Conservation (phyloP, 495 filamentous ascomycete genomes). For the Podospora anserina region DNA sequence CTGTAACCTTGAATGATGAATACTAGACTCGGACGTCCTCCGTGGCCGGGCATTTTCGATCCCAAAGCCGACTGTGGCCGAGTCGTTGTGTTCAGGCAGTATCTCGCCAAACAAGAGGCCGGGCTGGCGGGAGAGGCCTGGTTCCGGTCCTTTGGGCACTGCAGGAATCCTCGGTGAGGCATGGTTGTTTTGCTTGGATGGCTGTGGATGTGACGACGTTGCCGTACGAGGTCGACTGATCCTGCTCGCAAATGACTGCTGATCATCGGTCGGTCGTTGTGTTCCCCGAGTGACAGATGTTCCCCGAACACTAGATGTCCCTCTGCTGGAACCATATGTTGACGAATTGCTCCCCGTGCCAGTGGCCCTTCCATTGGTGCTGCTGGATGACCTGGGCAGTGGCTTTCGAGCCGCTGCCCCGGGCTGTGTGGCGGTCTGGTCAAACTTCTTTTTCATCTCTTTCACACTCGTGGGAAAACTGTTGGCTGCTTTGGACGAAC, state of each 20-base stretch:
- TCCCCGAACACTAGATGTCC: slow-evolving; percentile 9
- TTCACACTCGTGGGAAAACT: slow-evolving; percentile 49
- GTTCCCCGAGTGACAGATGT: slow-evolving; percentile 30
- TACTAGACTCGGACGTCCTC: slow-evolving; percentile 48
- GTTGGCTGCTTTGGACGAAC: slow-evolving; percentile 26
- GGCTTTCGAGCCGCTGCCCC: slow-evolving; percentile 31
- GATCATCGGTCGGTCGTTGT: slow-evolving; percentile 45
- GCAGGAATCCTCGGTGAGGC: slow-evolving; percentile 34
- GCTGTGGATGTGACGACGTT: slow-evolving; percentile 35
- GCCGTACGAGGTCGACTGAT: slow-evolving; percentile 46
- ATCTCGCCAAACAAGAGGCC: slow-evolving; percentile 54
- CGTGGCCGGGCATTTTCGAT: slow-evolving; percentile 41
- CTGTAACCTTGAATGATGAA: slow-evolving; percentile 36
- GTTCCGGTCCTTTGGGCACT: slow-evolving; percentile 26
- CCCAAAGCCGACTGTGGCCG: slow-evolving; percentile 45
- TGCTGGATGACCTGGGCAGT: slow-evolving; percentile 33
- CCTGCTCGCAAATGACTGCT: slow-evolving; percentile 53
- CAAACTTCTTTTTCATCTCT: slow-evolving; percentile 54
- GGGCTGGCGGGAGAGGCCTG: slow-evolving; percentile 26
- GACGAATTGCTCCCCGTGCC: slow-evolving; percentile 27
- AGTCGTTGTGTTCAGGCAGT: slow-evolving; percentile 40
- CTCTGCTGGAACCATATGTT: slow-evolving; percentile 6
- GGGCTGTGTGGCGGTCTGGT: slow-evolving; percentile 34
- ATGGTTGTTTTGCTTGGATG: slow-evolving; percentile 47
- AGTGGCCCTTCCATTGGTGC: slow-evolving; percentile 24